Evolutionary conservation across 371 early-diverging fungal genomes (phyloP).

Genomic region (Syncephalastrum monosporum): DNA sequence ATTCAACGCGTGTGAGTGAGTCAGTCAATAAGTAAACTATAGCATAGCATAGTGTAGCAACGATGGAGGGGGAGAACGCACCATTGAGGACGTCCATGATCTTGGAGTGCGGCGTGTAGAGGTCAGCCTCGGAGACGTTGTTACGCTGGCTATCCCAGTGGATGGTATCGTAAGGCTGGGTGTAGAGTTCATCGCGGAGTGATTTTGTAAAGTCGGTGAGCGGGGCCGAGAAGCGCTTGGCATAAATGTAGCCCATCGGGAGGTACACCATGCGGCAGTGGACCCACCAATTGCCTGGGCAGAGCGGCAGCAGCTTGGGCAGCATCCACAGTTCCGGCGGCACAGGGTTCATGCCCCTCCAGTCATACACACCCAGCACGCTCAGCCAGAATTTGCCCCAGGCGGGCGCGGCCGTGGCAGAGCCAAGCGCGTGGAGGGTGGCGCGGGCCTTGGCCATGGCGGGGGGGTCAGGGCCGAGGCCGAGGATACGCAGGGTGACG

Average conservation of each 20-base stretch:
- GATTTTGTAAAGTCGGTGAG: slow-evolving; percentile 67
- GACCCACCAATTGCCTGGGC: slow-evolving; percentile 93
- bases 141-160: slow-evolving; percentile 81
- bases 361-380: slow-evolving; percentile 89
- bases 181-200: slow-evolving; percentile 86
- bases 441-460: slow-evolving; percentile 82
- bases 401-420: slow-evolving; percentile 83
- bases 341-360: slow-evolving; percentile 94
- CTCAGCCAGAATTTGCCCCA: slow-evolving; percentile 99
- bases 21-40: neutral
- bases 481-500: slow-evolving; percentile 85
- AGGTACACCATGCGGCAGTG: slow-evolving; percentile 90
- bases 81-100: slow-evolving; percentile 77
- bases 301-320: slow-evolving; percentile 80
- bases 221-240: slow-evolving; percentile 59
- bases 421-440: slow-evolving; percentile 81
- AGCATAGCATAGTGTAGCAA: slow-evolving; percentile 7
- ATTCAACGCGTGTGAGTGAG: neutral
- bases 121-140: slow-evolving; percentile 81
- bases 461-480: slow-evolving; percentile 85
- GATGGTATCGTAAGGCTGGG: slow-evolving; percentile 78
- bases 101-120: slow-evolving; percentile 83
- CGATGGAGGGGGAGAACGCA: too few relatives aligned
- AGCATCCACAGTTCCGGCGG: slow-evolving; percentile 96
- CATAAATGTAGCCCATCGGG: slow-evolving; percentile 95